Conservation (phyloP, 352 stramenopile species). For the Albugo candida region DNA sequence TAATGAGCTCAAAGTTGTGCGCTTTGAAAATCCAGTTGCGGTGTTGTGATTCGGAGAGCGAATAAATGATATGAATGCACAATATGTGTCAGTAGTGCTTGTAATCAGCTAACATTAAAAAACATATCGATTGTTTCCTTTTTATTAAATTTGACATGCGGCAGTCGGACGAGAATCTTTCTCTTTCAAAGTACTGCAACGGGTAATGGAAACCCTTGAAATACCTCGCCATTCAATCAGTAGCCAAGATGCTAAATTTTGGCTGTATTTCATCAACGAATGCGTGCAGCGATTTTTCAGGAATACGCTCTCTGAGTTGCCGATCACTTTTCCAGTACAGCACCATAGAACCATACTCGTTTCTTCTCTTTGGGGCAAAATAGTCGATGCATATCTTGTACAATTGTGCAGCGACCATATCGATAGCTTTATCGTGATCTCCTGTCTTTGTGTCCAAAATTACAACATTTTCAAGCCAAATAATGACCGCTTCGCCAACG, state of each 20-base stretch:
- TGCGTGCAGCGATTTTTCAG: constrained; percentile 10
- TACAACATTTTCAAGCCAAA: constrained; percentile 14
- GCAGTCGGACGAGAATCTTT: too few species aligned
- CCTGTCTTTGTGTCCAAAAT: neutral
- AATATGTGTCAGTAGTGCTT: too few species aligned
- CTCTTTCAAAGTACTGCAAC: too few species aligned
- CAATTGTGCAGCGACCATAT: constrained; percentile 13
- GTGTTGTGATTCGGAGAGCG: too few species aligned
- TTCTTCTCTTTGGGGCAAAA: constrained; percentile 4
- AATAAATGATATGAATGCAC: too few species aligned
- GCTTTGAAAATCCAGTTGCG: too few species aligned
- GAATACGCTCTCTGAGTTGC: constrained; percentile 11
- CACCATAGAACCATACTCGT: constrained; percentile 6
- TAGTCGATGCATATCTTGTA: constrained; percentile 31
- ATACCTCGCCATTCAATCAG: too few species aligned
- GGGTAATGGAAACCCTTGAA: too few species aligned
- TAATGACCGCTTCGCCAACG: constrained; percentile 14
- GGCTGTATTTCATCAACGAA: constrained; percentile 13
- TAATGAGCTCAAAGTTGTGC: too few species aligned
- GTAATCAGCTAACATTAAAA: too few species aligned
- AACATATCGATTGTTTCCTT: too few species aligned
- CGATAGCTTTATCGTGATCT: constrained; percentile 2
- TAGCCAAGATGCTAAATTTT: constrained; percentile 5
- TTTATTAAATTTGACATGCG: too few species aligned
- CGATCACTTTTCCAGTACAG: constrained; percentile 15